Percentiles rank a stretch among this genome's conserved stretches.
phyloP scores from a whole-genome alignment of 2,329 filamentous ascomycete species.

The Cladobotryum protrusum region DNA sequence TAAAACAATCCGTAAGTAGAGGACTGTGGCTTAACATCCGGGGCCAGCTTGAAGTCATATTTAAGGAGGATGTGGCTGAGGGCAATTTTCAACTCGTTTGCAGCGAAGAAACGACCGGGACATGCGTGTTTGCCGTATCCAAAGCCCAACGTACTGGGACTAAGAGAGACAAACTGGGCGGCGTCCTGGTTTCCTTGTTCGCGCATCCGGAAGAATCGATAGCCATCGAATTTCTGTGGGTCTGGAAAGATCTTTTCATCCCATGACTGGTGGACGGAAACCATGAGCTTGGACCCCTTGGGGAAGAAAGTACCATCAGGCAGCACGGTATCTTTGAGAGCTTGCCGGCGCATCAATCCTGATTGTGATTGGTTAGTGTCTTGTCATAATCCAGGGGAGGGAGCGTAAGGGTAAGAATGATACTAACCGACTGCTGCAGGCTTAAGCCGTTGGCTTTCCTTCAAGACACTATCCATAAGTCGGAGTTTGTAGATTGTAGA shows the following conservation, averaged over 20 bases:
- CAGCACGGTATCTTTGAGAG: too few species aligned
- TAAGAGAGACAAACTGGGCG: constrained; percentile 26
- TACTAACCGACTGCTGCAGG: constrained; percentile 16
- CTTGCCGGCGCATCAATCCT: too few species aligned
- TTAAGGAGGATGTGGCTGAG: constrained; percentile 25
- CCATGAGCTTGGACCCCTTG: constrained; percentile 10
- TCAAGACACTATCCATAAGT: constrained; percentile 22
- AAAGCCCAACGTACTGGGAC: constrained; percentile 24
- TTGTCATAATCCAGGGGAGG: too few species aligned
- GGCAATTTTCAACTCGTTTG: constrained; percentile 31
- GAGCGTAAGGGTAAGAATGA: too few species aligned
- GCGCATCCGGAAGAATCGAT: constrained; percentile 16
- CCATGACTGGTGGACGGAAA: constrained; percentile 14
- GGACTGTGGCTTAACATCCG: too few species aligned
- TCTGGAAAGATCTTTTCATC: constrained; percentile 15
- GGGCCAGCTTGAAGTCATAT: constrained; percentile 24
- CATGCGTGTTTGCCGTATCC: constrained; percentile 33
- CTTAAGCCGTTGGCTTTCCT: constrained; percentile 21
- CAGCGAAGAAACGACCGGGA: constrained; percentile 33
- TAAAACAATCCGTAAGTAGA: too few species aligned
- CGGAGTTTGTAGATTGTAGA: constrained; percentile 18
- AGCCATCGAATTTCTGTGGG: constrained; percentile 16
- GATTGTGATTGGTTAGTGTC: too few species aligned
- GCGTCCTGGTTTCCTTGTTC: constrained; percentile 4
- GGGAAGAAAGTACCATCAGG: too few species aligned